Percentiles rank a stretch among this genome's conserved stretches.
Conservation (phyloP, 129 eudicot species). For the carrot (Daucus carota) region DH1_v3.0 NC_030382.2:33080501-33081000, state of each 20-base stretch:
- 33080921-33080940: background rate
- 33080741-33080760: slow-evolving; percentile 90
- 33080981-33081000: background rate
- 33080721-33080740: slow-evolving; percentile 73
- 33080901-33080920: background rate
- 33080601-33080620: background rate
- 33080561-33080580: background rate
- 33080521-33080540: background rate
- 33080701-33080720: slow-evolving; percentile 48
- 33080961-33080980: background rate
- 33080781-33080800: slow-evolving; percentile 48
- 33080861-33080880: slow-evolving; percentile 1
- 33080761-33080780: slow-evolving; percentile 54
- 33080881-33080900: background rate
- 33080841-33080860: slow-evolving; percentile 36
- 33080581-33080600: background rate
- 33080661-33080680: background rate
- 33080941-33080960: background rate
- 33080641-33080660: background rate
- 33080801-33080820: slow-evolving; percentile 97
- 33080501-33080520: background rate
- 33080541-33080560: background rate
- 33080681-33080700: background rate
- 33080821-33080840: slow-evolving; percentile 75
- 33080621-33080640: background rate